These are phyloP conservation scores for Elaeis oleifera DNA, from an alignment of 202 grass and related monocot genomes.

Conservation along the genomic window DNA sequence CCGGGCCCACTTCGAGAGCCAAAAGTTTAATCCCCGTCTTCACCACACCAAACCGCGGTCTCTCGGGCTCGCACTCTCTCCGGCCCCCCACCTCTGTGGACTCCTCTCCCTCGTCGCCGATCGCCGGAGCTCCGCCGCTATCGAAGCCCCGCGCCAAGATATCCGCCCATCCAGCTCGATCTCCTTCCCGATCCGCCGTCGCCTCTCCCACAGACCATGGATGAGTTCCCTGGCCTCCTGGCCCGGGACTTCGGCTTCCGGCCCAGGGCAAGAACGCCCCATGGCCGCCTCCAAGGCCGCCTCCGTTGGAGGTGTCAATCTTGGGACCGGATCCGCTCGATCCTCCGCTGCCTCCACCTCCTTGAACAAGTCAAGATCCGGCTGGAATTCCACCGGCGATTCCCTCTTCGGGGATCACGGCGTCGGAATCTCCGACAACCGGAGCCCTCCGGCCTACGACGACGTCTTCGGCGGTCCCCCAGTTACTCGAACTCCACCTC, in stretches of 20 bases:
- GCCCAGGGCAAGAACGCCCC: slow-evolving; percentile 59
- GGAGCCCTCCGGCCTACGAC: slow-evolving; percentile 11
- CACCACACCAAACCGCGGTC: too few species aligned
- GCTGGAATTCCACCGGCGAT: slow-evolving; percentile 13
- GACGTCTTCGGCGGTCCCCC: slow-evolving; percentile 32
- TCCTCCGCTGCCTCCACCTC: slow-evolving; percentile 19
- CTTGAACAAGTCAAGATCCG: slow-evolving; percentile 39
- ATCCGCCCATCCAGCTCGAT: too few species aligned
- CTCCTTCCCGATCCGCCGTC: slow-evolving; percentile 3
- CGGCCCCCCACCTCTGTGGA: too few species aligned
- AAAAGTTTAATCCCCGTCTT: too few species aligned
- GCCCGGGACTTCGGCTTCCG: slow-evolving; percentile 73
- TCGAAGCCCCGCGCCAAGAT: too few species aligned
- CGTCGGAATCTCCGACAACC: slow-evolving; percentile 7
- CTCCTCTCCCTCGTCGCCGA: too few species aligned
- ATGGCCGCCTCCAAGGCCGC: slow-evolving; percentile 49
- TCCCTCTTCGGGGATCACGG: slow-evolving; percentile 36
- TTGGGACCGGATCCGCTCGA: background rate
- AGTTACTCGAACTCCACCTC: background rate
- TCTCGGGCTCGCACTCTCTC: too few species aligned
- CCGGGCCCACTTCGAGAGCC: too few species aligned
- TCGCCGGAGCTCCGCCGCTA: too few species aligned
- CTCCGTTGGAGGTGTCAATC: background rate
- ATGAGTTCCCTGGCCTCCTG: slow-evolving; percentile 74
- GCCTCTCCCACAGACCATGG: slow-evolving; percentile 30